Evolutionary conservation across 2,329 filamentous ascomycete species (phyloP), one percentile per base, ranked within the genome.

Genomic region (Sordariomycetes sp.): DNA sequence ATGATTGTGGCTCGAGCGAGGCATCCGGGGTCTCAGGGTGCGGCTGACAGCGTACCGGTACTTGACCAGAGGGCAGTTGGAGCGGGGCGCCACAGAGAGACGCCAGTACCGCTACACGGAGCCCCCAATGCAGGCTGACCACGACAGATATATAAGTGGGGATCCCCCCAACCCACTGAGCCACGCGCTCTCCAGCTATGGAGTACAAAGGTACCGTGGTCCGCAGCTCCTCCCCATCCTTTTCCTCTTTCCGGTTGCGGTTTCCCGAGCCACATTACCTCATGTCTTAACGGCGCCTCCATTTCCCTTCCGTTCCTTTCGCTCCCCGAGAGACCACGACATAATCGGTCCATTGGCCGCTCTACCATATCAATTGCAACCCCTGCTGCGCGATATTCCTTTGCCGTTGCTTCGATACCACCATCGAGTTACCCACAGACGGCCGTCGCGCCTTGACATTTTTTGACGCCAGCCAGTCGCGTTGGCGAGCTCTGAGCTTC

Each of bases 141-240:
- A 22, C 22, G 46, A 58, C 56, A 46, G 40, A 34, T 54, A 58
- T 58, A 58, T 53, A 58, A 58, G 56, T 58, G 56, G 56, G 56
- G 56, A 46, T 40, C 32, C 50, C 51, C 35, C 34, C 51, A 22
- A 37, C 48, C 20, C 50, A 28, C 25, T 46, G 40, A 7, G 40
- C 11, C 40, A 16, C n/a, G 55, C 46, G 25, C 55, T 37, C 28
- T 48, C 25, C 18, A 48, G 56, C 56, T 53, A 53, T 43, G 52
- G 51, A 58, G 51, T 58, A 58, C 56, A 58, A 58, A 58, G 56
- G 56, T 58, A 58, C 50, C 48, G 28, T 40, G 28, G 28, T 58
- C 56, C 51, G 56, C 50, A 43, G 50, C 56, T 54, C 51, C 20
- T 32, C 24, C 43, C 35, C 25, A 25, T 53, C 56, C 50, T 34